These are phyloP conservation scores for Dispira parvispora DNA, from an alignment of 192 early-diverging fungal genomes.

Conservation along the genomic window DNA sequence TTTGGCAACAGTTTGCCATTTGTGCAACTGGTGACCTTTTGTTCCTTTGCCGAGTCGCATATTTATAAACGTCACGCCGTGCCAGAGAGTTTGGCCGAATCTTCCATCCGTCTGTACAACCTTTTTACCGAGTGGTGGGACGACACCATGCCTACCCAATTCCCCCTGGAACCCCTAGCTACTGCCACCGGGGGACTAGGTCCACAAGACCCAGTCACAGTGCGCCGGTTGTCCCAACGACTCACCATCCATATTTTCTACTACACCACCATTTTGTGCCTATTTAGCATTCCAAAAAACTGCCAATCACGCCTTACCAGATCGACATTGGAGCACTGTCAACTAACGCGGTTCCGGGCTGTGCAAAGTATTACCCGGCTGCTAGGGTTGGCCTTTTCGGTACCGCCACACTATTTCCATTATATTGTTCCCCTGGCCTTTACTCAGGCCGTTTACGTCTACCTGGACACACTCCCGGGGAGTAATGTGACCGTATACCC, in stretches of 20 bases:
- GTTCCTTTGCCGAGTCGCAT: neutral
- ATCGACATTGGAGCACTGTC: neutral
- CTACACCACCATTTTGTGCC: neutral
- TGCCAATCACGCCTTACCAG: neutral
- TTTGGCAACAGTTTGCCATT: neutral
- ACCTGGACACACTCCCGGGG: neutral
- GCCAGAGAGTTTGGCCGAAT: neutral
- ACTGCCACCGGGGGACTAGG: too few relatives aligned
- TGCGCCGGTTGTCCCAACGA: neutral
- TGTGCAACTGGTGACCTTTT: neutral
- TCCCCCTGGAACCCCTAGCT: neutral
- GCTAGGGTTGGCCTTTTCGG: neutral
- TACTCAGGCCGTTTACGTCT: neutral
- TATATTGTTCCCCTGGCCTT: neutral
- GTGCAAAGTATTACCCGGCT: neutral
- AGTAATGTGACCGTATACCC: neutral
- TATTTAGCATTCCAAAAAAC: neutral
- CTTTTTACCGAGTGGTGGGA: neutral
- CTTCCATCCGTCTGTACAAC: neutral
- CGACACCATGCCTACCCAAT: neutral
- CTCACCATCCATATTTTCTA: neutral
- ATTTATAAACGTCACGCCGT: neutral
- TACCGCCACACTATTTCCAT: neutral
- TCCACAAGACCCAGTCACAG: neutral
- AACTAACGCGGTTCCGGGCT: neutral